These are phyloP conservation scores for Candida buenavistaensis DNA, from an alignment of 1,139 yeast genomes.

Conservation along the genomic window DNA sequence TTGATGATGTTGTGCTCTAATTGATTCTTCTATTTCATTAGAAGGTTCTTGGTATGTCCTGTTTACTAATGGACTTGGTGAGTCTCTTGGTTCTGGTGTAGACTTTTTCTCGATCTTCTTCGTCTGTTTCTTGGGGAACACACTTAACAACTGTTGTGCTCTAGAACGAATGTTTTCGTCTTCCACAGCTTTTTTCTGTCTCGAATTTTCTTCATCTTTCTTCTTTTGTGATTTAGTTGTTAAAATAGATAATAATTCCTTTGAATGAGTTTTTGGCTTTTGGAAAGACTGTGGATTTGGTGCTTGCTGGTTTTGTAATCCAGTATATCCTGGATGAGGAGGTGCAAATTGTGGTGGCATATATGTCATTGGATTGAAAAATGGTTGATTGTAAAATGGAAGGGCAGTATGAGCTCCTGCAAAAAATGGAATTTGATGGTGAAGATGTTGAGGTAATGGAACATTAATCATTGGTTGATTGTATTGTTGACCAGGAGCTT, in stretches of 20 bases:
- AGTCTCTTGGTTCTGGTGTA: not conserved
- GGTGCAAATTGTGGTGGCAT: conserved; percentile 10
- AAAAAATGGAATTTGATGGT: conserved; percentile 28
- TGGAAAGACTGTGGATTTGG: conserved; percentile 48
- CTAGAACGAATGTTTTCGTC: conserved; percentile 32
- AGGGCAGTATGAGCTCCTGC: conserved; percentile 15
- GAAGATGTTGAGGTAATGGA: conserved; percentile 30
- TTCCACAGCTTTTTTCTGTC: conserved; percentile 17
- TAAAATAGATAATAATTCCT: conserved; percentile 53
- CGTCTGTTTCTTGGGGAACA: conserved; percentile 27
- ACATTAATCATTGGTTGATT: conserved; percentile 12
- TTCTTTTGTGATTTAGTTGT: conserved; percentile 29
- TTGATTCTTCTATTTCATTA: conserved; percentile 30
- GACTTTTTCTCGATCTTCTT: conserved; percentile 3
- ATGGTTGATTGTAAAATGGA: conserved; percentile 12
- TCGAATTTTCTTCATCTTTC: conserved; percentile 12
- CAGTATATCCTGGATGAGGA: conserved; percentile 8
- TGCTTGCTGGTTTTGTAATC: conserved; percentile 10
- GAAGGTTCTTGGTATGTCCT: conserved; percentile 11
- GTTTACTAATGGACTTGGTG: conserved; percentile 1
- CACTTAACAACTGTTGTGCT: conserved; percentile 40
- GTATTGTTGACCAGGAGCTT: not conserved
- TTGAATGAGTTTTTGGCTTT: conserved; percentile 48
- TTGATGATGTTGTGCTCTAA: conserved; percentile 12
- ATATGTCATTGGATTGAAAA: conserved; percentile 8